A percentile compares a stretch with the other conserved stretches of the same genome.
These are phyloP conservation scores for Phytomonas francai DNA, from an alignment of 208 protist species.

Conservation along the genomic window DNA sequence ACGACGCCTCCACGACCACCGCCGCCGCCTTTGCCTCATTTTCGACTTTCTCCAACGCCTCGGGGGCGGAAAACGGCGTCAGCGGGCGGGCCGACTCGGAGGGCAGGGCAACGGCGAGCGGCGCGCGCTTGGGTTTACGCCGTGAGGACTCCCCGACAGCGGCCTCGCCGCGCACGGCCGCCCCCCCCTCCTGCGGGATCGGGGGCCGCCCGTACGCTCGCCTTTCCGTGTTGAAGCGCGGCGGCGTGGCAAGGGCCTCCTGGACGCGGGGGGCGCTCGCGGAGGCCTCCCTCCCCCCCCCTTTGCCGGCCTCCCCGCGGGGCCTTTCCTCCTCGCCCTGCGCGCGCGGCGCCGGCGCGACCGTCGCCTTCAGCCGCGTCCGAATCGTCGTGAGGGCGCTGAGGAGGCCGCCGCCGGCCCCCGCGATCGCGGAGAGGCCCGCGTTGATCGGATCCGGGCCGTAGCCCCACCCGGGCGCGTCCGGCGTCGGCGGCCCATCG, in stretches of 20 bases:
- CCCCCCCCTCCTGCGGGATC: not conserved
- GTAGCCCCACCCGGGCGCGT: too few species aligned
- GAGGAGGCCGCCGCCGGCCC: constrained; percentile 22
- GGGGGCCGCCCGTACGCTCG: not conserved
- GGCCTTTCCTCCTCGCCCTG: not conserved
- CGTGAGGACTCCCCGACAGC: too few species aligned
- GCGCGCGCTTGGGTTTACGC: too few species aligned
- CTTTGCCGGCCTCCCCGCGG: not conserved
- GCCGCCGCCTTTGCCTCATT: too few species aligned
- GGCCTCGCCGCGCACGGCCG: not conserved
- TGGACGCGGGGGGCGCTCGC: not conserved
- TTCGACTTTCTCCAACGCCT: too few species aligned
- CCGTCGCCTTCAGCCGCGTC: constrained; percentile 23
- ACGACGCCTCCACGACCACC: too few species aligned
- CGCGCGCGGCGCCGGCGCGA: constrained; percentile 22
- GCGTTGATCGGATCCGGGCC: not conserved
- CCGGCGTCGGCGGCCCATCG: too few species aligned
- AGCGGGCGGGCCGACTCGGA: too few species aligned
- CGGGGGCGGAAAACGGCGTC: too few species aligned
- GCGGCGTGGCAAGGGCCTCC: too few species aligned
- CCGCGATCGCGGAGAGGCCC: constrained; percentile 4
- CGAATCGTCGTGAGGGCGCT: constrained; percentile 32
- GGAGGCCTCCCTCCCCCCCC: not conserved
- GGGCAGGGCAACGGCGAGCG: too few species aligned
- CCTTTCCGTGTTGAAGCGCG: not conserved